Evolutionary conservation across 2,329 filamentous ascomycete genomes (phyloP), one percentile per base, ranked within the genome.

Genomic region (Didymella exigua): DNA sequence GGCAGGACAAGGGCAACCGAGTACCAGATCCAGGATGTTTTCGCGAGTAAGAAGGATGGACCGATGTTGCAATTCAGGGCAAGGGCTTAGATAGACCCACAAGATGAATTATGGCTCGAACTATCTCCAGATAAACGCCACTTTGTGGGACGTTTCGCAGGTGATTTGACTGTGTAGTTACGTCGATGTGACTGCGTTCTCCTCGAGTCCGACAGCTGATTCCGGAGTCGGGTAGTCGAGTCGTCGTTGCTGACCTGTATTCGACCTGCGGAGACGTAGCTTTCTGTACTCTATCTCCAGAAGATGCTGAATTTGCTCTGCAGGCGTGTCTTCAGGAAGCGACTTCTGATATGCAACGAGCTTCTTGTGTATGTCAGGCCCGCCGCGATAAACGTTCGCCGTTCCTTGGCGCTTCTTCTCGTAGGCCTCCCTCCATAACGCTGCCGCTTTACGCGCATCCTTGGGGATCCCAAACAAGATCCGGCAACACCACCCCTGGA

Each of bases 21-120:
- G 78, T 90, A 87, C 72, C 88, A 90, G 77, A 76, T 91, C 52
- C 76, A 82, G 46, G 89, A 92, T 70, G 87, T 84, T 16, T 91
- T 92, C 73, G 90, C 89, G 27, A 89, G 87, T 64, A 78, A 83
- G 64, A 92, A 91, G 77, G 82, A 89, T 66, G 89, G 89, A 0
- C 86, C 87, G 0, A 80, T 89, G 76, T 77, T 91, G 52, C 84
- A 90, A 76, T 77, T 79, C 47, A 61, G 69, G 40, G 56, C 64
- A 14, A 65, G 65, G 54, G 21, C 16, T 4, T 57, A 40, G 27
- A 26, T 5, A 10, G 19, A 14, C 10, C 14, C 5, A 29, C 19
- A 18, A 42, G 27, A 37, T 23, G 18, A 30, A 34, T 30, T 31
- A 44, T 16, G 24, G 16, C 21, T 23, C 26, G 26, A 38, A 13